phyloP scores from a whole-genome alignment of 768 basidiomycete species.

The Panaeolus papilionaceus region DNA sequence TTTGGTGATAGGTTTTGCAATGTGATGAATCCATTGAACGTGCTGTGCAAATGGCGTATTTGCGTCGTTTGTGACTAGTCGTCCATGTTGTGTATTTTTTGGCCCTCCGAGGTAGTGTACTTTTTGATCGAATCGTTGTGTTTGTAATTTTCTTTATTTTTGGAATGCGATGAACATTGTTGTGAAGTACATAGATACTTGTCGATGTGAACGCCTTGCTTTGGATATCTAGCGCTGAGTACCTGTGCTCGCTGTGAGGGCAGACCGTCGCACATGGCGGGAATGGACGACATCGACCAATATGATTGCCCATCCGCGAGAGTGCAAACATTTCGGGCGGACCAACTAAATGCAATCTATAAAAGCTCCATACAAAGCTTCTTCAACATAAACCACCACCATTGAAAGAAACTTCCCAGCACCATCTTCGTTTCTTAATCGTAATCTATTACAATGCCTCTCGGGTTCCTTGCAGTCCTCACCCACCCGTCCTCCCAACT shows the following conservation, averaged over 20 bases:
- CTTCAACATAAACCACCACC: neutral
- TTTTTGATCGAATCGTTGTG: neutral
- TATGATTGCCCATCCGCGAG: neutral
- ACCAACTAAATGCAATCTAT: neutral
- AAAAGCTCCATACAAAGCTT: neutral
- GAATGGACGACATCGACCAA: neutral
- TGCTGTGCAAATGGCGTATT: no score
- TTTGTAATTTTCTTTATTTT: neutral
- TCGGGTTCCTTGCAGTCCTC: slow-evolving; percentile 55
- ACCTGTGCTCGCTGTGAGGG: neutral
- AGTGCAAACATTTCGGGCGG: neutral
- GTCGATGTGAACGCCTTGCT: no score
- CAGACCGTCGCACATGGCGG: neutral
- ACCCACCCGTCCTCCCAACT: slow-evolving; percentile 51
- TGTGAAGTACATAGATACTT: neutral
- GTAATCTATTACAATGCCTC: slow-evolving; percentile 34
- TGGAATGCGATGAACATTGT: neutral
- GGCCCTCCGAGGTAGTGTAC: slow-evolving; percentile 5
- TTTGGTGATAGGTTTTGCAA: neutral
- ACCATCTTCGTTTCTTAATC: neutral
- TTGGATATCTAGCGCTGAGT: no score
- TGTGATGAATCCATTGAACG: no score
- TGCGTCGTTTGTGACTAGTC: neutral
- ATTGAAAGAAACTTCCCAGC: neutral
- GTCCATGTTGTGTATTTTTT: neutral